Evolutionary conservation across 495 filamentous ascomycete genomes (phyloP), one percentile per base, ranked within the genome.

Genomic region (Chaetomidium leptoderma): DNA sequence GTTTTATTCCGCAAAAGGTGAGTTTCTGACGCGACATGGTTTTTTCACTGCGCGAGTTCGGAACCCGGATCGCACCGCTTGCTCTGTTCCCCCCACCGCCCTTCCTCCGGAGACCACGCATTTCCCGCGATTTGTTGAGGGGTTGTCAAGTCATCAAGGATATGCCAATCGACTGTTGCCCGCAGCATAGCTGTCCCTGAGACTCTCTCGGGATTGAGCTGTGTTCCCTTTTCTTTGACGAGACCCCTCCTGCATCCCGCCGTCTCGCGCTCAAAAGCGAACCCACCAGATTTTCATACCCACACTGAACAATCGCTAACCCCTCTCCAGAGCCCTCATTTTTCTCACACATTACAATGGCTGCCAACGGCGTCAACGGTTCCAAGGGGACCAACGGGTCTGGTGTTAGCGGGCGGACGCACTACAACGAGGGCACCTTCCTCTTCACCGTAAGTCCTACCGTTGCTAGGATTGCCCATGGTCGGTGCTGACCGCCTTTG

Each of bases 391-490:
- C 39, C 56, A 56, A 61, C 44, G 57, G 56, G n/a, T 53, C 54
- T 42, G 40, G 70, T 63, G 63, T 73, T 62, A 74, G 70, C 71
- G 70, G 70, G 53, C 68, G 71, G 67, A 74, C 64, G 66, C 70
- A 76, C 70, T 75, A 78, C 65, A 81, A 83, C 62, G 66, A 79
- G 65, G 86, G 83, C 61, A 93, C 89, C 65, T 97, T 96, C 82
- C 86, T 97, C 65, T 98, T 98, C 87, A 98, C 92, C 75, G 80
- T 82, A 74, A 76, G 80, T 74, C 5, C 24, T 33, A 33, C 49
- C 50, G 24, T 14, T 46, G 39, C 19, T 37, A 32, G 35, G 53
- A 40, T 24, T 32, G 33, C 21, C 37, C 17, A 14, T 2, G 8
- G 16, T 29, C 23, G 53, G 23, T 24, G 55, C 70, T 69, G 58